These are phyloP conservation scores for Raddia distichophylla DNA, from an alignment of 176 grass and related monocot species.

Conservation along the genomic window DNA sequence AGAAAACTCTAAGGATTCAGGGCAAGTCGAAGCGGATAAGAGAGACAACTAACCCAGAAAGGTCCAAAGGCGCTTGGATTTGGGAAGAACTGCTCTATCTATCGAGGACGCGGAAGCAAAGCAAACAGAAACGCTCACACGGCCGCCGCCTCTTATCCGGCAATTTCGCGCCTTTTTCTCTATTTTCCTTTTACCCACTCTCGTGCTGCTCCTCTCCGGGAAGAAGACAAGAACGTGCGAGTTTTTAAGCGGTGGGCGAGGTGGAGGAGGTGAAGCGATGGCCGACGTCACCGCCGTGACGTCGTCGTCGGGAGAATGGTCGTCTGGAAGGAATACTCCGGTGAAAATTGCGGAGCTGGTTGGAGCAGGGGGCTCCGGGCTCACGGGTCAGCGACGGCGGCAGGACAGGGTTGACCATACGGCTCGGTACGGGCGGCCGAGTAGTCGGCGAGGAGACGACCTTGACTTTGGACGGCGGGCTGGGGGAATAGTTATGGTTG, in stretches of 20 bases:
- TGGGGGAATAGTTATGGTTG: not conserved
- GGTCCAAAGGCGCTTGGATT: not conserved
- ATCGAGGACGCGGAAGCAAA: not conserved
- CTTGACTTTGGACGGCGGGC: not conserved
- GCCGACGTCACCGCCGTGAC: slow-evolving; percentile 46
- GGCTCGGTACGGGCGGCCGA: not conserved
- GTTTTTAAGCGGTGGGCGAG: not conserved
- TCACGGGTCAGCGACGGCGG: not conserved
- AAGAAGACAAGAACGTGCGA: slow-evolving; percentile 29
- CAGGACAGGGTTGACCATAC: not conserved
- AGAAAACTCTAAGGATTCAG: not conserved
- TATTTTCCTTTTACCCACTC: not conserved
- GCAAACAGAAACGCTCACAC: not conserved
- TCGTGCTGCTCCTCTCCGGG: not conserved
- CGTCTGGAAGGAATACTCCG: not conserved
- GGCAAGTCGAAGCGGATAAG: not conserved
- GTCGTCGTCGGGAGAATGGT: not conserved
- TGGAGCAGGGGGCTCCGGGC: too few relatives aligned
- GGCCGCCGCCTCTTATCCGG: not conserved
- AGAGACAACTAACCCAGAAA: too few relatives aligned
- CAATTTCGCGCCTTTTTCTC: slow-evolving; percentile 26
- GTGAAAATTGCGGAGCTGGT: not conserved
- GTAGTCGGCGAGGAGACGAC: not conserved
- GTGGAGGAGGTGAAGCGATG: not conserved
- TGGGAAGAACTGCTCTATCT: not conserved